Base-by-base conservation (phyloP, 345 rosid genomes). In the Bruguiera sexangula region DNA sequence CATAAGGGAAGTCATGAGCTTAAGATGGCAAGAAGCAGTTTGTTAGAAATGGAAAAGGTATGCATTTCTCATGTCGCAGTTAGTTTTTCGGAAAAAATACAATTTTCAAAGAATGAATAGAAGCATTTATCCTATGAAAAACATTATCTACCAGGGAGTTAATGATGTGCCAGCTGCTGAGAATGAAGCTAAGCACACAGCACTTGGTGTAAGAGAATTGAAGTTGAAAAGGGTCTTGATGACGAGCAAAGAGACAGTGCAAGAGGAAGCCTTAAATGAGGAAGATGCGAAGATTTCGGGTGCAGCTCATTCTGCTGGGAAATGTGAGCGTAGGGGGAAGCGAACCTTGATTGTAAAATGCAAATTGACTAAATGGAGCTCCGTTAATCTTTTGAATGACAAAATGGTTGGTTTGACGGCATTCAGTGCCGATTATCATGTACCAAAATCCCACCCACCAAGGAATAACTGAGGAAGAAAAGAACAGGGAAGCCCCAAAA, bases 361-460 rank as follows among this genome's bases (percentile, higher is more conserved):
- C 31, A 58, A 57, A 52, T 19, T 30, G 31, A 55, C 22, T 6
- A 65, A 24, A 19, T 66, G 58, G 39, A 58, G 24, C 0, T 18
- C 63, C 5, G 18, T 13, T 58, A 57, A 36, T 65, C 31, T 32
- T 50, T 27, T 13, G 62, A 62, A 63, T 64, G 71, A 68, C 51
- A 71, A 69, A 60, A 72, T 43, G 79, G 81, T 71, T 0, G 74
- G 78, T 60, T 76, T 84, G 60, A 79, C 84, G 21, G 76, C 85
- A 56, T 86, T 86, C 56, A 83, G 74, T 62, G 82, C 91, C 50
- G 88, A 84, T 73, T 86, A 86, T 81, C 75, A 74, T 57, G 68
- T 66, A 43, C 86, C 91, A 32, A 84, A 58, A 73, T 63, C 84
- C 46, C 91, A 86, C 50, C 85, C 86, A 30, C 88, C 91, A 27